Evolutionary conservation across 495 filamentous ascomycete genomes (phyloP).

Genomic region (Poronia punctata): DNA sequence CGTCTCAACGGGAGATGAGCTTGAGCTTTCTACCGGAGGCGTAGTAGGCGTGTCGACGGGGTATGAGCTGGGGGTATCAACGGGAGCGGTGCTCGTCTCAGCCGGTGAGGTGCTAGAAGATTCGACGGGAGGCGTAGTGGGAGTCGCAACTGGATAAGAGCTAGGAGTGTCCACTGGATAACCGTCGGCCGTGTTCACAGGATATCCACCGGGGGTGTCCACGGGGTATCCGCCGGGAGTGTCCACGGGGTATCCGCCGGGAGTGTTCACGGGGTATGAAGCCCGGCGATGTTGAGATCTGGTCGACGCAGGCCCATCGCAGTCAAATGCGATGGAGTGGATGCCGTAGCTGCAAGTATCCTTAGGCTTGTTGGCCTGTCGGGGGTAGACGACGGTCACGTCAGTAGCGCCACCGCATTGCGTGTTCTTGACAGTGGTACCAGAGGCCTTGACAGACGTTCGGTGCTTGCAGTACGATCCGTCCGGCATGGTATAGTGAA

Average conservation of each 20-base stretch:
- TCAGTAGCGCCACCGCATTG: constrained; percentile 87
- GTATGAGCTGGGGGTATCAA: too few relatives aligned
- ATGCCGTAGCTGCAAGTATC: constrained; percentile 62
- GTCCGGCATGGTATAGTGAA: constrained; percentile 78
- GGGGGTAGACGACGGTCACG: constrained; percentile 68
- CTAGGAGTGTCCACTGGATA: constrained; percentile 10
- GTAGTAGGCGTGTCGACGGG: too few relatives aligned
- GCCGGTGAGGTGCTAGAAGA: too few relatives aligned
- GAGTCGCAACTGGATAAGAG: neutral
- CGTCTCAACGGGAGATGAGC: too few relatives aligned
- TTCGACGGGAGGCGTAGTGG: neutral
- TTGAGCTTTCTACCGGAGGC: too few relatives aligned
- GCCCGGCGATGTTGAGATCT: constrained; percentile 26
- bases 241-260: constrained; percentile 12
- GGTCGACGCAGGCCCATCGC: constrained; percentile 46
- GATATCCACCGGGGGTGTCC: constrained; percentile 1
- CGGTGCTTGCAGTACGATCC: constrained; percentile 71
- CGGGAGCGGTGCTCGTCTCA: too few relatives aligned
- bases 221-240: constrained; percentile 8
- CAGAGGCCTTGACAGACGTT: constrained; percentile 53
- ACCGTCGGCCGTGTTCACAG: neutral
- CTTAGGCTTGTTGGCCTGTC: constrained; percentile 44
- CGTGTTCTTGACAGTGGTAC: constrained; percentile 64
- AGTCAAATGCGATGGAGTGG: constrained; percentile 75
- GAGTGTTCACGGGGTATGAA: constrained; percentile 17